Conservation (phyloP, 2,329 filamentous ascomycete genomes). For the Fusarium neocosmosporiellum region DNA sequence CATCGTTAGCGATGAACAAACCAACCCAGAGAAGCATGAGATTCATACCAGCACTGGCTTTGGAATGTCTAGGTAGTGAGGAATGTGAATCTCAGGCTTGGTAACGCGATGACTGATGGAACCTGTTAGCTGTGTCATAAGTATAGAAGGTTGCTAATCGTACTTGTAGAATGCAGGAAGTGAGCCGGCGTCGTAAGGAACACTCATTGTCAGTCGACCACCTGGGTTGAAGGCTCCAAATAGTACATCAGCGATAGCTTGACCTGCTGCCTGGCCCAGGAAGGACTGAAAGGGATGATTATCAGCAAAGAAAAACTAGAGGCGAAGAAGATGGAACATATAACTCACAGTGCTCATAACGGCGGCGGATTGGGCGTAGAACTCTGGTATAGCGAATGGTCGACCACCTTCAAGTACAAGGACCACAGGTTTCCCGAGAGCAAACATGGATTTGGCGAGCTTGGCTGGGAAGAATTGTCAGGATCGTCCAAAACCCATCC, state of each 20-base stretch:
- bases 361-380: not conserved
- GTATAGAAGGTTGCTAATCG: not conserved
- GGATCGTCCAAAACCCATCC: not conserved
- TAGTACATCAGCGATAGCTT: not conserved
- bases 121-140: not conserved
- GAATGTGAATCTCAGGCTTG: not conserved
- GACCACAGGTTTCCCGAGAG: not conserved
- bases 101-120: not conserved
- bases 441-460: not conserved
- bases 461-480: not conserved
- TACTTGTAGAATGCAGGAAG: not conserved
- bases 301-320: not conserved
- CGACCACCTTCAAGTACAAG: not conserved
- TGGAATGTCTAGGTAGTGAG: not conserved
- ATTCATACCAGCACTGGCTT: not conserved
- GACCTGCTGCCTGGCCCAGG: not conserved
- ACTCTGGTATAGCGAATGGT: not conserved
- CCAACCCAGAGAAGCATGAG: not conserved
- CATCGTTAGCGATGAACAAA: not conserved
- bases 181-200: not conserved
- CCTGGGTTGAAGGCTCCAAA: not conserved
- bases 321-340: not conserved
- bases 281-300: not conserved
- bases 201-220: not conserved
- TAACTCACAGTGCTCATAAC: not conserved